Conservation (phyloP, 2,329 filamentous ascomycete genomes). For the Fusarium xyrophilum region DNA sequence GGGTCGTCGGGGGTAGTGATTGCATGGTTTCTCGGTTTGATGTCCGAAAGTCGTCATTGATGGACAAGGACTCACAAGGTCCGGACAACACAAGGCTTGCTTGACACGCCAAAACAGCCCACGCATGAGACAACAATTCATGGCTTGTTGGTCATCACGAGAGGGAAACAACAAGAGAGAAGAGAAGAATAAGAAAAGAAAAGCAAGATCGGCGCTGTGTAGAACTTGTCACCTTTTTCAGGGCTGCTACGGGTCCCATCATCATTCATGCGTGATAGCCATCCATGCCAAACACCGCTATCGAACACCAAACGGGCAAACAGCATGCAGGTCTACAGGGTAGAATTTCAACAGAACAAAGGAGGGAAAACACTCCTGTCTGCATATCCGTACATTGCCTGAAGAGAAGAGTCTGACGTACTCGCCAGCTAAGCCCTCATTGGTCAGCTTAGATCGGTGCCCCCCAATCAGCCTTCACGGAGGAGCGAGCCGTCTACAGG, state of each 20-base stretch:
- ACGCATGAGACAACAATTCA: not conserved
- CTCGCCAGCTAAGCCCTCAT: not conserved
- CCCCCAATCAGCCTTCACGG: not conserved
- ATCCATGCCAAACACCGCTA: not conserved
- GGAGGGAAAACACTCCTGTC: too few species aligned
- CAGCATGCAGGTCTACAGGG: not conserved
- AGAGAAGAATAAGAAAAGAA: accelerated
- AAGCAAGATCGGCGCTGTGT: not conserved
- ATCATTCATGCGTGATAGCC: too few species aligned
- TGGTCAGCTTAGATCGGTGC: accelerated
- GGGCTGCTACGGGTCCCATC: too few species aligned
- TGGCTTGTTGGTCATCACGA: too few species aligned
- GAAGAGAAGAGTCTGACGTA: too few species aligned
- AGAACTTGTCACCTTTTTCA: not conserved
- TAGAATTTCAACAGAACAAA: too few species aligned
- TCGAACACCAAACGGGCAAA: not conserved
- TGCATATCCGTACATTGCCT: not conserved
- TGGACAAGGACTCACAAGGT: accelerated
- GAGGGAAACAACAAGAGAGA: not conserved
- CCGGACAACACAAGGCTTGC: too few species aligned
- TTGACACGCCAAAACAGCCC: not conserved
- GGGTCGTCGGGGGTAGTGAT: accelerated
- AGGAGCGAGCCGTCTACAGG: accelerated
- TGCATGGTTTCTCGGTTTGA: accelerated
- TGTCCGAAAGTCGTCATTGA: accelerated